phyloP scores from a whole-genome alignment of 2,329 filamentous ascomycete genomes.

The Talaromyces atroroseus region DNA sequence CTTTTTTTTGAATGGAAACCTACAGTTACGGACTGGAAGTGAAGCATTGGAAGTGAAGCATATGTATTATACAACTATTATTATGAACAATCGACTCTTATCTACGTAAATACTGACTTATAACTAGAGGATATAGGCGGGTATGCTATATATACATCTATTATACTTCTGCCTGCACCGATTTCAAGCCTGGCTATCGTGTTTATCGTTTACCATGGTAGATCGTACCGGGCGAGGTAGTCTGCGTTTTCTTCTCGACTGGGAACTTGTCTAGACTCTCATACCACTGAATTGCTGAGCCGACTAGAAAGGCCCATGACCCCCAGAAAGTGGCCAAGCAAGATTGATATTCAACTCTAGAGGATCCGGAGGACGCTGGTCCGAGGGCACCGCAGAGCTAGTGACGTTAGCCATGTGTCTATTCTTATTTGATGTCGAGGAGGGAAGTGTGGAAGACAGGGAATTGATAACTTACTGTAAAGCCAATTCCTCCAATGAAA shows the following conservation, averaged over 20 bases:
- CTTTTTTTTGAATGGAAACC: neutral
- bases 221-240: neutral
- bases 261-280: constrained; percentile 46
- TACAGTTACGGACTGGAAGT: neutral
- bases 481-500: constrained; percentile 57
- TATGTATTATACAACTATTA: neutral
- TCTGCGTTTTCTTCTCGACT: constrained; percentile 26
- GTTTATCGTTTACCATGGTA: neutral
- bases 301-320: constrained; percentile 40
- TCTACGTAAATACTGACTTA: neutral
- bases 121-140: neutral
- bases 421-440: neutral
- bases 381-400: constrained; percentile 53
- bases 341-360: constrained; percentile 44
- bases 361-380: constrained; percentile 38
- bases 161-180: neutral
- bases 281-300: constrained; percentile 46
- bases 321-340: constrained; percentile 44
- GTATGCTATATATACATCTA: neutral
- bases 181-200: neutral
- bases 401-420: constrained; percentile 4
- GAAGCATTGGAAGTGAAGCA: neutral
- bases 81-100: neutral
- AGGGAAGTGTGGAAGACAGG: neutral
- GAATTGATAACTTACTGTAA: constrained; percentile 42